Percentiles rank a stretch among this genome's conserved stretches.
Evolutionary conservation across 306 rosid genomes (phyloP).

Genomic region (Pyrus pyrifolia): DNA sequence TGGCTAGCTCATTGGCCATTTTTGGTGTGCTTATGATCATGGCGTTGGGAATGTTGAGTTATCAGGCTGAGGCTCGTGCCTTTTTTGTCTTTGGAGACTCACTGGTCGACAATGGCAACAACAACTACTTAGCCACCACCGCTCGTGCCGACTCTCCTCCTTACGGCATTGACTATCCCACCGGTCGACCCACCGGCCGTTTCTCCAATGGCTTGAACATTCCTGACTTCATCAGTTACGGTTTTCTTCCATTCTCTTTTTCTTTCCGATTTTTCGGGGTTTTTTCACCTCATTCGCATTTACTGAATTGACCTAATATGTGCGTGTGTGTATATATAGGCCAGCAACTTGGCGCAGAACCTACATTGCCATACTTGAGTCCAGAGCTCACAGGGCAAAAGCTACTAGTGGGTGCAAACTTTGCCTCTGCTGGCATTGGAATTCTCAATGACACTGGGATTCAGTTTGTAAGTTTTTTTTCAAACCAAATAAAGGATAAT

Average conservation of each 20-base stretch:
- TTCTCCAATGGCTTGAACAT: constrained; percentile 90
- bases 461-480: constrained; percentile 47
- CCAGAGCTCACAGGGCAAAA: constrained; percentile 50
- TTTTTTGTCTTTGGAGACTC: constrained; percentile 93
- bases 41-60: constrained; percentile 11
- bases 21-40: neutral
- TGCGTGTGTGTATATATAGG: constrained; percentile 25
- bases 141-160: constrained; percentile 82
- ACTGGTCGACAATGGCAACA: constrained; percentile 85
- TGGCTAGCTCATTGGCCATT: constrained; percentile 15
- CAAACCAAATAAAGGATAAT: neutral
- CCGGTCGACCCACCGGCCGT: constrained; percentile 70
- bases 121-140: constrained; percentile 67
- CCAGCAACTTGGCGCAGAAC: constrained; percentile 48
- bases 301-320: neutral
- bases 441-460: constrained; percentile 85
- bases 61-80: constrained; percentile 36
- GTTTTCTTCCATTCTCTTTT: neutral
- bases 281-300: neutral
- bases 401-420: constrained; percentile 80
- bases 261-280: neutral
- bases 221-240: constrained; percentile 67
- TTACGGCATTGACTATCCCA: constrained; percentile 77
- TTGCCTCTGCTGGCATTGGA: constrained; percentile 93
- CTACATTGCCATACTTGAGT: constrained; percentile 60